Percentiles rank a stretch among this genome's conserved stretches.
phyloP scores from a whole-genome alignment of 2,329 filamentous ascomycete genomes.

The Thermothelomyces thermophilus region DNA sequence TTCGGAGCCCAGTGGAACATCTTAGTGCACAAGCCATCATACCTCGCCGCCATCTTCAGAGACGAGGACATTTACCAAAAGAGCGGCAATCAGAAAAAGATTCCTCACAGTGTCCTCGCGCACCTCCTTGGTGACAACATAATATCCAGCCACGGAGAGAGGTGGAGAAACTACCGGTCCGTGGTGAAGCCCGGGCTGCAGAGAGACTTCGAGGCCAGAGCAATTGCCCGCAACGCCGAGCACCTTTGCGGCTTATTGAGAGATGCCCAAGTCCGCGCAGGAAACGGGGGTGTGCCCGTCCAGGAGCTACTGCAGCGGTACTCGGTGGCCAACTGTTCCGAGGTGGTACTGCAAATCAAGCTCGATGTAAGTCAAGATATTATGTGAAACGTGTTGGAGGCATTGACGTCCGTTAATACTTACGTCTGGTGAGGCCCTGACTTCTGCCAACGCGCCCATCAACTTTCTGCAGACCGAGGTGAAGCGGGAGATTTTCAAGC shows the following conservation, averaged over 20 bases:
- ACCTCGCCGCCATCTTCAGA: slow-evolving; percentile 35
- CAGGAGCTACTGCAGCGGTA: slow-evolving; percentile 18
- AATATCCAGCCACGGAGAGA: slow-evolving; percentile 15
- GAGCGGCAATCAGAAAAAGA: slow-evolving; percentile 22
- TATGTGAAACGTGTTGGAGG: background rate
- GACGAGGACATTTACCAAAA: slow-evolving; percentile 26
- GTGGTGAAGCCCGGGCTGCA: slow-evolving; percentile 17
- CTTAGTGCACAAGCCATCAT: slow-evolving; percentile 38
- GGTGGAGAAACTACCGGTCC: slow-evolving; percentile 14
- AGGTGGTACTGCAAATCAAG: slow-evolving; percentile 15
- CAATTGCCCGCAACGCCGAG: slow-evolving; percentile 12
- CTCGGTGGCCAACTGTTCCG: slow-evolving; percentile 19
- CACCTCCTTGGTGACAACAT: slow-evolving; percentile 20
- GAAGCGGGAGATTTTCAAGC: slow-evolving; percentile 20
- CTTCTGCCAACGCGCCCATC: slow-evolving; percentile 15
- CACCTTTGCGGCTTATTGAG: slow-evolving; percentile 7
- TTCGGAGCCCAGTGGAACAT: slow-evolving; percentile 45
- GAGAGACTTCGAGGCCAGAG: slow-evolving; percentile 10
- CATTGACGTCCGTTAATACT: too few species aligned
- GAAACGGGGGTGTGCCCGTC: slow-evolving; percentile 8
- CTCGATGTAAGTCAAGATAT: slow-evolving; percentile 8
- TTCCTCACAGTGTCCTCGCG: slow-evolving; percentile 17
- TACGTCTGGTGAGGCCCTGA: slow-evolving; percentile 5
- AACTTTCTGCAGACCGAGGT: slow-evolving; percentile 16
- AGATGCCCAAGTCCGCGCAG: slow-evolving; percentile 7